A percentile compares a stretch with the other conserved stretches of the same genome.
These are phyloP conservation scores for Penicillium sclerotigenum DNA, from an alignment of 2,329 filamentous ascomycete genomes.

Conservation along the genomic window DNA sequence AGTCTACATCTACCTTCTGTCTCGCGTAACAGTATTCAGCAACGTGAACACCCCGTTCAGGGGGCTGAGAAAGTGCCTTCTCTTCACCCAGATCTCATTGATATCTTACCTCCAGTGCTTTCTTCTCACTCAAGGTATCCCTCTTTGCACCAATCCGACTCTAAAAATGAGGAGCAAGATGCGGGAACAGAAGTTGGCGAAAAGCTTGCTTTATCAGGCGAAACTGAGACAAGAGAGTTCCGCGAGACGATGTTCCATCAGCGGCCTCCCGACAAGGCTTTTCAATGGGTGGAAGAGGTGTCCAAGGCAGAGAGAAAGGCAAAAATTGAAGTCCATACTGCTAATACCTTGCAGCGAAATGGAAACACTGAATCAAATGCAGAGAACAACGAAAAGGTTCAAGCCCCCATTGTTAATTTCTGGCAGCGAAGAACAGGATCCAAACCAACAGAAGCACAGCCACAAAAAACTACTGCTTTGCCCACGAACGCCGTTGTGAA, in stretches of 20 bases:
- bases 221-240: not conserved
- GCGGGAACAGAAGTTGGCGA: not conserved
- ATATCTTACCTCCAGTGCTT: not conserved
- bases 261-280: not conserved
- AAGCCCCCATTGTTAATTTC: not conserved
- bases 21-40: not conserved
- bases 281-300: not conserved
- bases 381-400: not conserved
- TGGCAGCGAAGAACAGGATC: not conserved
- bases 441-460: not conserved
- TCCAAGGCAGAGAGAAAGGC: not conserved
- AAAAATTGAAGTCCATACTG: not conserved
- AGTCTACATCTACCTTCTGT: not conserved
- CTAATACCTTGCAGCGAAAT: not conserved
- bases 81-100: slow-evolving; percentile 2
- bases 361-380: not conserved
- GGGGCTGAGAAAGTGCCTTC: not conserved
- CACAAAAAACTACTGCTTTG: not conserved
- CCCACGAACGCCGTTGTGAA: not conserved
- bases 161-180: not conserved
- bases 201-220: not conserved
- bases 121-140: not conserved
- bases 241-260: slow-evolving; percentile 3
- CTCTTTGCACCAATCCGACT: not conserved
- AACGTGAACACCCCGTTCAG: not conserved